Evolutionary conservation across 176 grass and related monocot genomes (phyloP).

Genomic region (Carex parvula): DNA sequence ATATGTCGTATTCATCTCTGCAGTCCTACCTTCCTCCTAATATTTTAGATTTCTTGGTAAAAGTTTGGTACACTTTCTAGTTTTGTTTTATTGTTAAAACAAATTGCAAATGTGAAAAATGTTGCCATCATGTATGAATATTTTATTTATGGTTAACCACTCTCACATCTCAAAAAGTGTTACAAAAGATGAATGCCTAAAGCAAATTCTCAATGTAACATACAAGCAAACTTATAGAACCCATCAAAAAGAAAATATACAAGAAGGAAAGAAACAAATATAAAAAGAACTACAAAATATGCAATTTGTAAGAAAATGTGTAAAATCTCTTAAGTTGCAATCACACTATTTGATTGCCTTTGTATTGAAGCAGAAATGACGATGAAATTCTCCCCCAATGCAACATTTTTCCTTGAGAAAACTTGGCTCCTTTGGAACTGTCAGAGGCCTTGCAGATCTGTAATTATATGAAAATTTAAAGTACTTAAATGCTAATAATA

Average conservation of each 20-base stretch:
- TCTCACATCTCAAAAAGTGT: slow-evolving; percentile 1
- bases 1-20: not conserved
- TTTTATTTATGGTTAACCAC: not conserved
- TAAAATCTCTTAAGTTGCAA: not conserved
- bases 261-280: not conserved
- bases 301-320: not conserved
- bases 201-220: slow-evolving; percentile 12
- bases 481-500: not conserved
- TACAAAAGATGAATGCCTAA: slow-evolving; percentile 1
- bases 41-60: not conserved
- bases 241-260: not conserved
- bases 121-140: not conserved
- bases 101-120: not conserved
- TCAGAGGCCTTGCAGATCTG: slow-evolving; percentile 71
- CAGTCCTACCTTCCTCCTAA: not conserved
- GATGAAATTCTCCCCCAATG: slow-evolving; percentile 79
- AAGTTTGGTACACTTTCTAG: not conserved
- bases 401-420: slow-evolving; percentile 79
- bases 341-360: slow-evolving; percentile 42
- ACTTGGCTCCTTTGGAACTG: slow-evolving; percentile 72
- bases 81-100: not conserved
- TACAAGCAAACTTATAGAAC: not conserved
- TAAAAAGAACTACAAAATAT: slow-evolving; percentile 14
- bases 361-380: slow-evolving; percentile 63
- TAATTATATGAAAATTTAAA: not conserved